A percentile compares a stretch with the other conserved stretches of the same genome.
phyloP scores from a whole-genome alignment of 305 asterid genomes.

The Fraxinus dipetala region DNA sequence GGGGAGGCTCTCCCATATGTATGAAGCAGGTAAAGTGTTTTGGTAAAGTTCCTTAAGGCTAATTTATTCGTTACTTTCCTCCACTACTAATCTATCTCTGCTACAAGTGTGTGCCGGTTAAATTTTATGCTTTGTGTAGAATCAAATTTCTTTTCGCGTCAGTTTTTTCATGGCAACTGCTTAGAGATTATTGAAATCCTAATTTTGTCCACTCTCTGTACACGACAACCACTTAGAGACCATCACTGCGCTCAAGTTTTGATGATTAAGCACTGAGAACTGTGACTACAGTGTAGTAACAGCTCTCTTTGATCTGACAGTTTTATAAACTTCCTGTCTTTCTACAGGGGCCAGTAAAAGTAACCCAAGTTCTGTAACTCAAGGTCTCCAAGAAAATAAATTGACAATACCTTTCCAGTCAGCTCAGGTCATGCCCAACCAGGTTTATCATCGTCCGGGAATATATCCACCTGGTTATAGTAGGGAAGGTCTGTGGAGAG shows the following conservation, averaged over 20 bases:
- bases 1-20: slow-evolving; percentile 41
- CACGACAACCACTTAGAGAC: background rate
- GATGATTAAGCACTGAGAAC: background rate
- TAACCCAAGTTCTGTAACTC: slow-evolving; percentile 34
- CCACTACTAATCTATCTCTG: background rate
- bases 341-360: slow-evolving; percentile 49
- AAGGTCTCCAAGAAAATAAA: slow-evolving; percentile 46
- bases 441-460: slow-evolving; percentile 34
- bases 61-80: background rate
- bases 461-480: slow-evolving; percentile 33
- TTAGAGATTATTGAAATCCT: background rate
- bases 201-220: background rate
- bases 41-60: background rate
- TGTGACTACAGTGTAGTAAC: background rate
- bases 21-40: slow-evolving; percentile 55
- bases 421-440: slow-evolving; percentile 39
- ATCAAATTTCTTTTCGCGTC: background rate
- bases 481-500: slow-evolving; percentile 49
- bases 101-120: background rate
- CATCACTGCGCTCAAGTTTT: background rate
- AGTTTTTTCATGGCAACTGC: background rate
- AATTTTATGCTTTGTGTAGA: background rate
- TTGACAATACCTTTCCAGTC: slow-evolving; percentile 37
- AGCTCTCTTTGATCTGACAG: background rate
- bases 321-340: slow-evolving; percentile 25